These are phyloP conservation scores for Ganoderma resinaceum DNA, from an alignment of 1,284 basidiomycete species.

Conservation along the genomic window DNA sequence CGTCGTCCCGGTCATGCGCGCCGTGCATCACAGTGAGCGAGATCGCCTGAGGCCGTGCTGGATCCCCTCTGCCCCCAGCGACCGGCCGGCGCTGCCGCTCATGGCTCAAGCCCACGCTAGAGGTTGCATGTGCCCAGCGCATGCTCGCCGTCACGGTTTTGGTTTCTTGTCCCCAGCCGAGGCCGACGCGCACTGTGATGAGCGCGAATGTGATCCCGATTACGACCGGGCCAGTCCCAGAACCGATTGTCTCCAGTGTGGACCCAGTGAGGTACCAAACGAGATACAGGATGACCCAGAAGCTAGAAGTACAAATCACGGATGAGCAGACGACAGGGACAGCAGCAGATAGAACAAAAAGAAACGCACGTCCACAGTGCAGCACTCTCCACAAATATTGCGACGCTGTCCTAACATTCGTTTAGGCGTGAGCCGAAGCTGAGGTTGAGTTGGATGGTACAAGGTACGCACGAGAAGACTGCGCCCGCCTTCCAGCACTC, in stretches of 20 bases:
- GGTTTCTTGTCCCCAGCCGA: conserved; percentile 2
- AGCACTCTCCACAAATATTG: conserved; percentile 4
- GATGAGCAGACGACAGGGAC: neutral
- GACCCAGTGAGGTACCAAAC: neutral
- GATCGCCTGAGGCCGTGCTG: neutral
- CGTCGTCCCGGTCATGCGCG: neutral
- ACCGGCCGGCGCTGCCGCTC: neutral
- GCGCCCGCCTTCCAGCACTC: neutral
- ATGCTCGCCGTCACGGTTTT: neutral
- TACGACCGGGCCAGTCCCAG: neutral
- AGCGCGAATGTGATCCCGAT: conserved; percentile 7
- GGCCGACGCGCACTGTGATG: conserved; percentile 6
- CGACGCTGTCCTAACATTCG: neutral
- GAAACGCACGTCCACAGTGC: neutral
- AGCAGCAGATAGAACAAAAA: neutral
- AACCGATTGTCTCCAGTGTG: neutral
- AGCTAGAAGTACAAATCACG: neutral
- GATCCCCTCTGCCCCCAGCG: neutral
- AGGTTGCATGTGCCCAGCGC: neutral
- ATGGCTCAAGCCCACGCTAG: no score
- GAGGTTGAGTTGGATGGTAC: neutral
- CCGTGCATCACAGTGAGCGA: neutral
- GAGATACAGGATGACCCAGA: conserved; percentile 1
- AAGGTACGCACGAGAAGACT: neutral
- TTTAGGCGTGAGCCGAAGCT: neutral